Conservation (phyloP, 2,329 filamentous ascomycete species). For the Arthroderma sp. region DNA sequence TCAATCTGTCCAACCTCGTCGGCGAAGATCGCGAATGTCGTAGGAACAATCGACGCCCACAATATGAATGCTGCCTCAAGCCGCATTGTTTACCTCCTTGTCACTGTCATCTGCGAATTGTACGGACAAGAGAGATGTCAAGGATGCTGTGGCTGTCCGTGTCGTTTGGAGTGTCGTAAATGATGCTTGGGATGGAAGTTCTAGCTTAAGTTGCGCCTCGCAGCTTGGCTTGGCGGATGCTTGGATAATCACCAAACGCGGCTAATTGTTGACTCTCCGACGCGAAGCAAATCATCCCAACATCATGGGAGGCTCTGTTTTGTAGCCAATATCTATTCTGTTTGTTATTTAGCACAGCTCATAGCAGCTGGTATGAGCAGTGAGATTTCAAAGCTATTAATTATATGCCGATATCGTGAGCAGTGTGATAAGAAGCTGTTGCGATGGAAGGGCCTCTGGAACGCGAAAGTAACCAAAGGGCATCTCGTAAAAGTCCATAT, state of each 20-base stretch:
- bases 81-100: conserved; percentile 23
- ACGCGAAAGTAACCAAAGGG: no score
- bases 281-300: no score
- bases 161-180: background rate
- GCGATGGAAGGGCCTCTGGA: no score
- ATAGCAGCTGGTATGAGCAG: no score
- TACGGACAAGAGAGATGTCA: background rate
- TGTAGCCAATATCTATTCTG: no score
- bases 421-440: no score
- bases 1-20: conserved; percentile 89
- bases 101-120: conserved; percentile 20
- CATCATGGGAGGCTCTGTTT: no score
- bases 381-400: no score
- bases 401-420: no score
- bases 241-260: background rate
- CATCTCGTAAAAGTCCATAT: no score
- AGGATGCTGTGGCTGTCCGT: background rate
- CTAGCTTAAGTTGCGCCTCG: background rate
- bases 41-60: conserved; percentile 35
- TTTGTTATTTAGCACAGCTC: no score
- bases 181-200: background rate
- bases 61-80: conserved; percentile 27
- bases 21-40: conserved; percentile 57
- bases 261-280: background rate
- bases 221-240: background rate